phyloP scores from a whole-genome alignment of 1,284 basidiomycete genomes.

The Mycena citricolor region DNA sequence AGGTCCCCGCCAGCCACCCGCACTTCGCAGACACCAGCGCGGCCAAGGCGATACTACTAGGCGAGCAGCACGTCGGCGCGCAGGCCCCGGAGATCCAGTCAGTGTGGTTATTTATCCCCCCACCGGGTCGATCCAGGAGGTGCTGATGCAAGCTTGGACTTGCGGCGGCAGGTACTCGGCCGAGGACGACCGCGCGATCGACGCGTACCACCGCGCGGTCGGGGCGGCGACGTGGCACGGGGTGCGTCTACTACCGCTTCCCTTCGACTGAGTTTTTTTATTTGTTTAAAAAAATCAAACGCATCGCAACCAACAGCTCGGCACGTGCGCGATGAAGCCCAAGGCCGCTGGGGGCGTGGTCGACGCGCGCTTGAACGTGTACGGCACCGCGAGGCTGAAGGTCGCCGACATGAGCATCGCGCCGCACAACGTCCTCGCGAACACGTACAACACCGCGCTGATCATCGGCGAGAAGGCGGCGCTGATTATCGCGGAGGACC shows the following conservation, averaged over 20 bases:
- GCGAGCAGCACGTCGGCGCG: slow-evolving; percentile 36
- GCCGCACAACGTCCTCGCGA: slow-evolving; percentile 32
- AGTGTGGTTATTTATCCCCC: too few species aligned
- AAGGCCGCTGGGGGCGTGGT: slow-evolving; percentile 42
- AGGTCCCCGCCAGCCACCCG: slow-evolving; percentile 46
- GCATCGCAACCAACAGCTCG: too few species aligned
- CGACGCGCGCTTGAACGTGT: slow-evolving; percentile 39
- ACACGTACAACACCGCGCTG: slow-evolving; percentile 24
- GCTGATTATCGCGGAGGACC: slow-evolving; percentile 27
- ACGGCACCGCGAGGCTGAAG: slow-evolving; percentile 13
- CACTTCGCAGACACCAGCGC: slow-evolving; percentile 44
- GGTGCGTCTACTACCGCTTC: slow-evolving; percentile 33
- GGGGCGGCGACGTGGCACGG: slow-evolving; percentile 53
- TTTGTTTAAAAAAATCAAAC: too few species aligned
- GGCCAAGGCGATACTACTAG: slow-evolving; percentile 41
- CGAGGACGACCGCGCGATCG: slow-evolving; percentile 55
- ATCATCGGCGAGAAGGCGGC: slow-evolving; percentile 28
- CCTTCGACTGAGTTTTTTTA: not conserved
- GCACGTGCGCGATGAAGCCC: slow-evolving; percentile 46
- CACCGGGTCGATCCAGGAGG: too few species aligned
- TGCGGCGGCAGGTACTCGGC: slow-evolving; percentile 49
- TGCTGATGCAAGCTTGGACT: too few species aligned
- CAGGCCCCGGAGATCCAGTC: slow-evolving; percentile 47
- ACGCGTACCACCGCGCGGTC: slow-evolving; percentile 37
- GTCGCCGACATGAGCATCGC: slow-evolving; percentile 32